These are phyloP conservation scores for Glycine tomentella DNA, from an alignment of 306 rosid genomes.

Conservation along the genomic window DNA sequence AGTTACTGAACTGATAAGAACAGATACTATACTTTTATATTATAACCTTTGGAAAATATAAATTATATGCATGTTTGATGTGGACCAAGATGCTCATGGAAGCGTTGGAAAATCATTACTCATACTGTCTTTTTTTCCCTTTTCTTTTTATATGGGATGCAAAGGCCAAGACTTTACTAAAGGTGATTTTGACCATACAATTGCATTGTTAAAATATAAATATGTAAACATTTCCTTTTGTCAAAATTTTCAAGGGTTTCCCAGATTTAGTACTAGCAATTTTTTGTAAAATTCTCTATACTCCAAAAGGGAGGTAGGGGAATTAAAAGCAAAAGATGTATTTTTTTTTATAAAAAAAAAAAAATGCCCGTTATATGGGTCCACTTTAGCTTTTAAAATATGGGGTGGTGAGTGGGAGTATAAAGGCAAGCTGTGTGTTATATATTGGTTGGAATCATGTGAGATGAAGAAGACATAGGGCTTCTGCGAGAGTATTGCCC, in stretches of 20 bases:
- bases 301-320: conserved; percentile 39
- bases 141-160: conserved; percentile 51
- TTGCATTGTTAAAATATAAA: neutral
- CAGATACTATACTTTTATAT: conserved; percentile 40
- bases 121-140: conserved; percentile 44
- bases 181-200: conserved; percentile 63
- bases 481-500: neutral
- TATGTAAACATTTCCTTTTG: conserved; percentile 24
- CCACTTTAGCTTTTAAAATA: conserved; percentile 47
- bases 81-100: conserved; percentile 59
- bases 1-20: conserved; percentile 46
- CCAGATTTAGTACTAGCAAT: conserved; percentile 37
- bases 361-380: conserved; percentile 21
- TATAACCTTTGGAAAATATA: conserved; percentile 42
- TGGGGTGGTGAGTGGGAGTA: conserved; percentile 65
- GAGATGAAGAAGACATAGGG: conserved; percentile 46
- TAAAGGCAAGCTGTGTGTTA: conserved; percentile 54
- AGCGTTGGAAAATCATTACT: conserved; percentile 50
- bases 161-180: conserved; percentile 54
- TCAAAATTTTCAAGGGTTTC: conserved; percentile 22
- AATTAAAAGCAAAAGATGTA: conserved; percentile 39
- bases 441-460: conserved; percentile 53
- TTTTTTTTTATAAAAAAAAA: neutral
- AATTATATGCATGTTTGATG: conserved; percentile 54
- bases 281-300: conserved; percentile 34